Conservation (phyloP, 1,139 yeast genomes). For the Debaryomyces udenii region DNA sequence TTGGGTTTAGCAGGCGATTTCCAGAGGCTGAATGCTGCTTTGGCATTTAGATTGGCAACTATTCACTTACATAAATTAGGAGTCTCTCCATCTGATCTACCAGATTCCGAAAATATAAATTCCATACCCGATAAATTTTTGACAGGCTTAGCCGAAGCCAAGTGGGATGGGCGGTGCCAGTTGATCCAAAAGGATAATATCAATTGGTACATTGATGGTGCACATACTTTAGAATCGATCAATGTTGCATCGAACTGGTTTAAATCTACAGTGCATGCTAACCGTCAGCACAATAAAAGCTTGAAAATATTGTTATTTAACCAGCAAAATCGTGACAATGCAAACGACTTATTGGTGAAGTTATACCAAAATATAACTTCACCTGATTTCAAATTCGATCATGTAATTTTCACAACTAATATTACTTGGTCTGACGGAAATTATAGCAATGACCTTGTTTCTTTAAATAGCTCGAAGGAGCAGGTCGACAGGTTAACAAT, state of each 20-base stretch:
- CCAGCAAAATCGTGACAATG: conserved; percentile 89
- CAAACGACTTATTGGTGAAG: conserved; percentile 59
- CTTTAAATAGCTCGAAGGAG: conserved; percentile 79
- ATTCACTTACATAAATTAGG: conserved; percentile 61
- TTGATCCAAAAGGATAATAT: conserved; percentile 52
- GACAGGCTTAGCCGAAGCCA: conserved; percentile 66
- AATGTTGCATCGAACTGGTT: conserved; percentile 84
- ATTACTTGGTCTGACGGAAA: conserved; percentile 85
- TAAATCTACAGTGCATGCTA: conserved; percentile 33
- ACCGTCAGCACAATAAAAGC: conserved; percentile 18
- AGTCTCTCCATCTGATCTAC: conserved; percentile 26
- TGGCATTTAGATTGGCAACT: conserved; percentile 76
- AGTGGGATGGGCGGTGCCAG: conserved; percentile 97
- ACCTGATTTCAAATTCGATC: conserved; percentile 55
- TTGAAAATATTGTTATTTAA: conserved; percentile 69
- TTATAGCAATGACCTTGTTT: conserved; percentile 81
- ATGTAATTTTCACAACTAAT: conserved; percentile 86
- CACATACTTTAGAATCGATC: conserved; percentile 90
- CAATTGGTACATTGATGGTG: conserved; percentile 91
- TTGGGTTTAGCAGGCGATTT: conserved; percentile 89
- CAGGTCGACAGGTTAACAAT: conserved; percentile 76
- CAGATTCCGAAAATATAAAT: conserved; percentile 23
- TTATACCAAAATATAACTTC: conserved; percentile 47
- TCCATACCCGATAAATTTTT: conserved; percentile 58
- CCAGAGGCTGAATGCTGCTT: conserved; percentile 82